phyloP scores from a whole-genome alignment of 352 stramenopile species.

The Chrysophaeum taylorii region DNA sequence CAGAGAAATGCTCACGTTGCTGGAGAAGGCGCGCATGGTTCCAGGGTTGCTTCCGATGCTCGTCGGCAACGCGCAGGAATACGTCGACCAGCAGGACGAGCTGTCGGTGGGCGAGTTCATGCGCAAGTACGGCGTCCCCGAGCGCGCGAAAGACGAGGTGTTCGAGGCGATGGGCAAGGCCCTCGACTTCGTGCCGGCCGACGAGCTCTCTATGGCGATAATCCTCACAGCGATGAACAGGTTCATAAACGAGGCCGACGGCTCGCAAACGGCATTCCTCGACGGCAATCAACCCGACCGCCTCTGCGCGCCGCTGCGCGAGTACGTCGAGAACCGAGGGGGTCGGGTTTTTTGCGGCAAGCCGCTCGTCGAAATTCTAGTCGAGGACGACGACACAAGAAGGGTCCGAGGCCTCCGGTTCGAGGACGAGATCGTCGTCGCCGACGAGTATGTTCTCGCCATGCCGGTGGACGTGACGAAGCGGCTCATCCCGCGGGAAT shows the following conservation, averaged over 20 bases:
- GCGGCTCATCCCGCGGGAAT: constrained; percentile 41
- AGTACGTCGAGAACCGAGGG: constrained; percentile 46
- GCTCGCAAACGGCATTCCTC: constrained; percentile 59
- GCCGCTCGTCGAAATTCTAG: constrained; percentile 35
- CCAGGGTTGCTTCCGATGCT: constrained; percentile 53
- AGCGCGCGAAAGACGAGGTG: constrained; percentile 58
- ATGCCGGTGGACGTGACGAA: constrained; percentile 65
- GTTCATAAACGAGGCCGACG: constrained; percentile 56
- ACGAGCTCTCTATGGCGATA: constrained; percentile 59
- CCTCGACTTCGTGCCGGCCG: constrained; percentile 62
- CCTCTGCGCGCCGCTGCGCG: constrained; percentile 52
- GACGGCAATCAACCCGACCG: constrained; percentile 56
- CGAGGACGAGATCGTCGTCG: constrained; percentile 37
- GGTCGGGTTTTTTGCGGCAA: constrained; percentile 36
- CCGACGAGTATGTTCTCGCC: constrained; percentile 56
- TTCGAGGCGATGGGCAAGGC: constrained; percentile 67
- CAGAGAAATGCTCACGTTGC: constrained; percentile 54
- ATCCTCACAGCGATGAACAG: constrained; percentile 62
- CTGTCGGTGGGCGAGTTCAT: constrained; percentile 58
- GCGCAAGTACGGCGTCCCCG: constrained; percentile 56
- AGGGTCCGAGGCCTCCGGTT: constrained; percentile 36
- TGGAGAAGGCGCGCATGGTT: constrained; percentile 57
- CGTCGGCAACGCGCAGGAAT: constrained; percentile 51
- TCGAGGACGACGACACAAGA: constrained; percentile 32
- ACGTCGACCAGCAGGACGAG: constrained; percentile 59